Percentiles rank a stretch among this genome's conserved stretches.
Conservation (phyloP, 805 yeast species). For the Cyberlindnera xishuangbannaensis region DNA sequence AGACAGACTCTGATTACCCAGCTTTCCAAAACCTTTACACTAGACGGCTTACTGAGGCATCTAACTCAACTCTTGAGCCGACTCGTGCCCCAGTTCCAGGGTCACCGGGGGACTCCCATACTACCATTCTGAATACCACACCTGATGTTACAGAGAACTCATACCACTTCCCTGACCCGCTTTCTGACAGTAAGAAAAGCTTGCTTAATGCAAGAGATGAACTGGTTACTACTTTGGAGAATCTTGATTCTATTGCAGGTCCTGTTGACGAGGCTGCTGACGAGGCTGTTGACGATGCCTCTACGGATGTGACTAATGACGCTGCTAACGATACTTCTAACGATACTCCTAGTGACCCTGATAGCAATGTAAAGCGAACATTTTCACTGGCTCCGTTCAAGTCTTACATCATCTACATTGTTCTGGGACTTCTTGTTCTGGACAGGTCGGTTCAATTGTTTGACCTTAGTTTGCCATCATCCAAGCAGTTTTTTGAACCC, state of each 20-base stretch:
- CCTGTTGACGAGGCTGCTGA: neutral
- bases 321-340: too few species aligned
- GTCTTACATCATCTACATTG: slow-evolving; percentile 8
- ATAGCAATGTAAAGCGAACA: neutral
- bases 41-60: slow-evolving; percentile 1
- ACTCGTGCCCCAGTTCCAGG: neutral
- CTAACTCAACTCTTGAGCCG: slow-evolving; percentile 5
- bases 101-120: slow-evolving; percentile 7
- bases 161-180: slow-evolving; percentile 8
- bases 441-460: slow-evolving; percentile 18
- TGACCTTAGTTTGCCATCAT: slow-evolving; percentile 9
- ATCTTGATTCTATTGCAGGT: neutral
- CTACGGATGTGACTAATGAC: too few species aligned
- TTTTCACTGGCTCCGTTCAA: slow-evolving; percentile 1
- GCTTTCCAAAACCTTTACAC: slow-evolving; percentile 4
- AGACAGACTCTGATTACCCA: slow-evolving; percentile 17
- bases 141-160: slow-evolving; percentile 1
- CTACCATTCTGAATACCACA: slow-evolving; percentile 2
- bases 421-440: slow-evolving; percentile 15
- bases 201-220: too few species aligned
- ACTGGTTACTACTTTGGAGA: too few species aligned
- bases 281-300: too few species aligned
- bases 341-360: neutral
- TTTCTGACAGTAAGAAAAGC: slow-evolving; percentile 1
- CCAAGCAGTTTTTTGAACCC: slow-evolving; percentile 4